Evolutionary conservation across 371 early-diverging fungal genomes (phyloP).

Genomic region (Rhizopus delemar): DNA sequence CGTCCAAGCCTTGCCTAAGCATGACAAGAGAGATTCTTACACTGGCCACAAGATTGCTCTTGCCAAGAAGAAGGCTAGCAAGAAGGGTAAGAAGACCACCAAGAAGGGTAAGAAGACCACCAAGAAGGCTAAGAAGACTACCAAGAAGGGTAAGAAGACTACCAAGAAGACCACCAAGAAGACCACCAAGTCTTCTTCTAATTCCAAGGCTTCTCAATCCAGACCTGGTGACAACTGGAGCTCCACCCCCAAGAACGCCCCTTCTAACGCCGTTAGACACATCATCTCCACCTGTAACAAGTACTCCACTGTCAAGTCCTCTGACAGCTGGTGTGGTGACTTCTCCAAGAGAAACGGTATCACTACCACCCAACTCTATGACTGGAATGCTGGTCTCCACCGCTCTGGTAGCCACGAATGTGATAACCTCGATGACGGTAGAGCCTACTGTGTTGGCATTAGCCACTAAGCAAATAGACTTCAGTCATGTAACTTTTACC

Average conservation of each 20-base stretch:
- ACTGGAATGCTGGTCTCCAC: constrained; percentile 39
- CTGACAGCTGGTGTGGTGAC: constrained; percentile 27
- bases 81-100: neutral
- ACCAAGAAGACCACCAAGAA: constrained; percentile 36
- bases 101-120: constrained; percentile 2
- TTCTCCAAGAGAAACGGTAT: constrained; percentile 33
- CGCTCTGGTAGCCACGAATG: constrained; percentile 32
- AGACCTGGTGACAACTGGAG: constrained; percentile 29
- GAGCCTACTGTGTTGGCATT: constrained; percentile 38
- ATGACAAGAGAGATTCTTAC: constrained; percentile 22
- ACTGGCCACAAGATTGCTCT: constrained; percentile 24
- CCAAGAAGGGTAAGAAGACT: constrained; percentile 24
- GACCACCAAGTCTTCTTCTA: constrained; percentile 22
- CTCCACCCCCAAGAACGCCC: constrained; percentile 27
- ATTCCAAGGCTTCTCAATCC: constrained; percentile 19
- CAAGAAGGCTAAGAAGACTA: constrained; percentile 18
- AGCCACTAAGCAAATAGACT: constrained; percentile 5
- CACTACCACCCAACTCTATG: constrained; percentile 23
- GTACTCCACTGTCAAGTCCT: constrained; percentile 28
- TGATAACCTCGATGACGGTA: constrained; percentile 42
- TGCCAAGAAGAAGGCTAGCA: constrained; percentile 24
- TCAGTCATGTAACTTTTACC: too few relatives aligned
- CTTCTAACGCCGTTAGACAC: constrained; percentile 33
- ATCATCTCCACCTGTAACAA: constrained; percentile 35
- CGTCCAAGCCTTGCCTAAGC: constrained; percentile 11